Percentiles rank a stretch among this genome's conserved stretches.
Conservation (phyloP, 1,284 basidiomycete species). For the Ganoderma boninense region DNA sequence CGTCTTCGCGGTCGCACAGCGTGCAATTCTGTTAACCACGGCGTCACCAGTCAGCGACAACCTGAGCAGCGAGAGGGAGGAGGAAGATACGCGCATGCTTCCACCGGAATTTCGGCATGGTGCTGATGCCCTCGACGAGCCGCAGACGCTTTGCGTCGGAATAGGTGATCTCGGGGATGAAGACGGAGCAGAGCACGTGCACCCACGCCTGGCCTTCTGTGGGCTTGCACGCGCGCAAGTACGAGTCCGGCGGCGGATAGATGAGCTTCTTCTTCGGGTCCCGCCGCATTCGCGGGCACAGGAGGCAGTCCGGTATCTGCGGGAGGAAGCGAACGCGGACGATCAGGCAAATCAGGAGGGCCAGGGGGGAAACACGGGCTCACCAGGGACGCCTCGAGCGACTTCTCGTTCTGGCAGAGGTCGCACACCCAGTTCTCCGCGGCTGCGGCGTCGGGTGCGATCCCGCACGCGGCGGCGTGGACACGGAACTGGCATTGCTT, state of each 20-base stretch:
- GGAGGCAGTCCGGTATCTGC: constrained; percentile 76
- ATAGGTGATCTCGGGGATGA: constrained; percentile 85
- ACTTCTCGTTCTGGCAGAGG: constrained; percentile 83
- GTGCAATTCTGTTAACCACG: constrained; percentile 56
- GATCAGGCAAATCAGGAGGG: background rate
- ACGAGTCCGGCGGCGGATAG: constrained; percentile 64
- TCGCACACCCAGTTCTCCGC: constrained; percentile 86
- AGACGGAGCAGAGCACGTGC: constrained; percentile 90
- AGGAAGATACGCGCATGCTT: constrained; percentile 55
- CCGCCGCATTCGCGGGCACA: constrained; percentile 69
- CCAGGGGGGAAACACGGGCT: constrained; percentile 32
- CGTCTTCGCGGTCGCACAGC: constrained; percentile 72
- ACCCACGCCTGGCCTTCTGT: constrained; percentile 96
- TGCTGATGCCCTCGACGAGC: constrained; percentile 88
- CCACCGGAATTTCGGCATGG: constrained; percentile 73
- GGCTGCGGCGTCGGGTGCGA: constrained; percentile 64
- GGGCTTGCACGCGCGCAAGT: constrained; percentile 88
- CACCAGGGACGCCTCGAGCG: constrained; percentile 80
- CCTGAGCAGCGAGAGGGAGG: background rate
- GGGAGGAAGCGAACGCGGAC: constrained; percentile 1
- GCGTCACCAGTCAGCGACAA: constrained; percentile 4
- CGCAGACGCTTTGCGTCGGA: constrained; percentile 78
- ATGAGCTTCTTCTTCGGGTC: constrained; percentile 57
- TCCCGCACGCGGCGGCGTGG: constrained; percentile 78
- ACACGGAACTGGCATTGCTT: constrained; percentile 79